Evolutionary conservation across 2,329 filamentous ascomycete genomes (phyloP).

Genomic region (Ceratocystiopsis sp.): DNA sequence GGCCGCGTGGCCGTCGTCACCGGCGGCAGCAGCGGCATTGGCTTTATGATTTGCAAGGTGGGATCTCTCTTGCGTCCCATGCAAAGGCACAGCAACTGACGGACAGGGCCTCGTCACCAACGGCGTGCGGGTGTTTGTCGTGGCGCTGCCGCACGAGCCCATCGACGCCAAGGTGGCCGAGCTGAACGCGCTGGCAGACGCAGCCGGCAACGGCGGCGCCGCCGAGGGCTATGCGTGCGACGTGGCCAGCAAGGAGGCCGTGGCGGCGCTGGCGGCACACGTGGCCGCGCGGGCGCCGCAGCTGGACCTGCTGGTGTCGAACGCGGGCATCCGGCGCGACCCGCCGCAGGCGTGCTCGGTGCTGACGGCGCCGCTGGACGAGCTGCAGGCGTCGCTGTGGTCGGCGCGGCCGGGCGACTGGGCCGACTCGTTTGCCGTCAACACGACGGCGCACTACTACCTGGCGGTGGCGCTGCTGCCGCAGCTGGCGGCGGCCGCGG

Average conservation of each 20-base stretch:
- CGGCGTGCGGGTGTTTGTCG: constrained; percentile 54
- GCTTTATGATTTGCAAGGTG: constrained; percentile 15
- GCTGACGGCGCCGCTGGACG: constrained; percentile 4
- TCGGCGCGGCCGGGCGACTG: constrained; percentile 38
- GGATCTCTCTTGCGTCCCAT: too few relatives aligned
- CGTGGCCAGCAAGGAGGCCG: constrained; percentile 43
- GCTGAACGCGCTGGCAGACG: constrained; percentile 37
- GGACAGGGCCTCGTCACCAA: constrained; percentile 34
- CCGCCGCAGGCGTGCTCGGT: constrained; percentile 5
- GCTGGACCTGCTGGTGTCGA: constrained; percentile 21
- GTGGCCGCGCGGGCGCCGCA: constrained; percentile 33
- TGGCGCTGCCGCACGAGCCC: constrained; percentile 45
- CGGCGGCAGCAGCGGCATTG: constrained; percentile 17
- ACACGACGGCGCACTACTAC: constrained; percentile 55
- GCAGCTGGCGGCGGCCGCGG: constrained; percentile 34
- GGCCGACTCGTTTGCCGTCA: constrained; percentile 55
- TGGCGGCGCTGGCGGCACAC: constrained; percentile 39
- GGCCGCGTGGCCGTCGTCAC: constrained; percentile 18
- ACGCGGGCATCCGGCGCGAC: constrained; percentile 8
- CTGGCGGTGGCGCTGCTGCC: constrained; percentile 45
- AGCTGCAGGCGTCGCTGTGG: constrained; percentile 34
- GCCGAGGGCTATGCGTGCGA: constrained; percentile 31
- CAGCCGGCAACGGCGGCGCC: neutral
- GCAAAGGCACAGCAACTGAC: neutral
- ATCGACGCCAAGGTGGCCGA: constrained; percentile 40